Percentiles rank a stretch among this genome's conserved stretches.
phyloP scores from a whole-genome alignment of 176 grass and related monocot species.

The Oryza punctata region DNA sequence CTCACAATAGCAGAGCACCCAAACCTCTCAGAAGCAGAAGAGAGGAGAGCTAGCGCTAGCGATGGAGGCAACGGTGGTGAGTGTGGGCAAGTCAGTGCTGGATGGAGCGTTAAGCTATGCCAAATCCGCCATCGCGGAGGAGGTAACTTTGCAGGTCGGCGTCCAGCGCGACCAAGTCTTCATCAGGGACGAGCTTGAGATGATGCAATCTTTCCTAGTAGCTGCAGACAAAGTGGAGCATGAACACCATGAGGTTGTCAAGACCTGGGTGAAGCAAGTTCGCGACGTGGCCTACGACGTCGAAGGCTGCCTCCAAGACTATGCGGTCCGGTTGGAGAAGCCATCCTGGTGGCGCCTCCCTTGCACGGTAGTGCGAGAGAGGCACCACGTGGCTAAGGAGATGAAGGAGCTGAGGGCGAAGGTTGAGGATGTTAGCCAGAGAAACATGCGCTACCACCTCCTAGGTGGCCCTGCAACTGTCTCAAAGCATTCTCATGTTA shows the following conservation, averaged over 20 bases:
- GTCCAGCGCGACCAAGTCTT: neutral
- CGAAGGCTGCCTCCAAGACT: constrained; percentile 39
- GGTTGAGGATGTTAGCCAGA: constrained; percentile 27
- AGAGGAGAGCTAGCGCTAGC: too few relatives aligned
- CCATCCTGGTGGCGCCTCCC: neutral
- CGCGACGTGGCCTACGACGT: constrained; percentile 32
- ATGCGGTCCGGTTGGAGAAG: neutral
- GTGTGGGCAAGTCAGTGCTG: constrained; percentile 12
- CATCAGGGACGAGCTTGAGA: constrained; percentile 39
- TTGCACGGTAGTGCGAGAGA: too few relatives aligned
- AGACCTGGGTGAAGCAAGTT: constrained; percentile 38
- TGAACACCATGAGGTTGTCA: too few relatives aligned
- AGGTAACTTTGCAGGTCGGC: constrained; percentile 37
- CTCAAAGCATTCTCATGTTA: neutral
- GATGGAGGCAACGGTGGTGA: constrained; percentile 6
- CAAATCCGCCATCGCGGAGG: neutral
- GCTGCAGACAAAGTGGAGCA: neutral
- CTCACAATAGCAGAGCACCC: too few relatives aligned
- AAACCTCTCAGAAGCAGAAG: too few relatives aligned
- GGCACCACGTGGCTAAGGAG: neutral
- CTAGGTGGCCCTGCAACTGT: neutral
- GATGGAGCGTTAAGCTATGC: neutral
- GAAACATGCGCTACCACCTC: neutral
- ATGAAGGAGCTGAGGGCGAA: constrained; percentile 18
- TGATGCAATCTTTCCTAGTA: constrained; percentile 35